Percentiles rank a stretch among this genome's conserved stretches.
Evolutionary conservation across 1,139 yeast species (phyloP).

Genomic region (Hansenula lynferdii): DNA sequence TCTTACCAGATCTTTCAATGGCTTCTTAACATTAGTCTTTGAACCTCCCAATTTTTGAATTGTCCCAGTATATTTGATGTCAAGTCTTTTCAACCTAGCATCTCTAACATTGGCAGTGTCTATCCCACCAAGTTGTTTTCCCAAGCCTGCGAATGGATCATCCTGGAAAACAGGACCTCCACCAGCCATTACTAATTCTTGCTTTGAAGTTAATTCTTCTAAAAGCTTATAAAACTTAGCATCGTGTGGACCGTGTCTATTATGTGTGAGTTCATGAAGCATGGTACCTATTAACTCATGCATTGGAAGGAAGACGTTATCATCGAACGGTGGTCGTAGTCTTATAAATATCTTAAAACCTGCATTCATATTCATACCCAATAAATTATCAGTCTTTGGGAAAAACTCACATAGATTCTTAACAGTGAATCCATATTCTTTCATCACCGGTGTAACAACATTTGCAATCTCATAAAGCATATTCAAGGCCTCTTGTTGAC

Average conservation of each 20-base stretch:
- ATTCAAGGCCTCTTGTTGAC: conserved; percentile 51
- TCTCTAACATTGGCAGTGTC: conserved; percentile 10
- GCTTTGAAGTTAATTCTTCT: conserved; percentile 57
- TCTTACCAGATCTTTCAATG: conserved; percentile 44
- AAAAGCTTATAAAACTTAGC: conserved; percentile 59
- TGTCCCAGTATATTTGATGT: conserved; percentile 12
- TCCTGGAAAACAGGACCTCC: conserved; percentile 20
- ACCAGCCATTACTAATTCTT: conserved; percentile 47
- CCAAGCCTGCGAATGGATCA: conserved; percentile 31
- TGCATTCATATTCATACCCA: conserved; percentile 84
- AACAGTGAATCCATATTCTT: conserved; percentile 60
- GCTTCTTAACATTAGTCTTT: conserved; percentile 5
- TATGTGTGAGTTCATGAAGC: conserved; percentile 88
- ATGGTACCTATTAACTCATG: conserved; percentile 74
- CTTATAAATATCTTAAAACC: conserved; percentile 75
- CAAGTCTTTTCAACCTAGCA: conserved; percentile 17
- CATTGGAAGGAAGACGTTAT: conserved; percentile 55
- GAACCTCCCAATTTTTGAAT: conserved; percentile 15
- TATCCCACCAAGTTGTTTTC: conserved; percentile 45
- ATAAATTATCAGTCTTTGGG: conserved; percentile 61
- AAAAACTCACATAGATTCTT: conserved; percentile 74
- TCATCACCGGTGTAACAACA: conserved; percentile 71
- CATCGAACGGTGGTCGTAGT: conserved; percentile 56
- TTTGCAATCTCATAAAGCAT: conserved; percentile 58
- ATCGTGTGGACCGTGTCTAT: conserved; percentile 77